Conservation (phyloP, 768 basidiomycete species). For the Tubosaeta sp. region DNA sequence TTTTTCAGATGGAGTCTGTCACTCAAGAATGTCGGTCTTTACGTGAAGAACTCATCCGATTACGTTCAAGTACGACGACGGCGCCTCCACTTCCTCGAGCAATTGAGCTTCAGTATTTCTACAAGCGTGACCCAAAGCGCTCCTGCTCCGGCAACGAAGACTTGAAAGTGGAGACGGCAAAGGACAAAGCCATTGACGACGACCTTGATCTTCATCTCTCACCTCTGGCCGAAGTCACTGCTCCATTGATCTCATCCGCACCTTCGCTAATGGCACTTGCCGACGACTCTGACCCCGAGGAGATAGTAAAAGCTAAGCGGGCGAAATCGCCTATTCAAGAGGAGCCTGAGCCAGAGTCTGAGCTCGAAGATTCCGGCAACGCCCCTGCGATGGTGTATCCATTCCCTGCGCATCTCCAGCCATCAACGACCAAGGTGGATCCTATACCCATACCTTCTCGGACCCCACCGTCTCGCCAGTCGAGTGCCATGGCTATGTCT, state of each 20-base stretch:
- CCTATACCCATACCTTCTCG: conserved; percentile 32
- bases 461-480: conserved; percentile 24
- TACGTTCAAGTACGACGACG: conserved; percentile 11
- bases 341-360: conserved; percentile 23
- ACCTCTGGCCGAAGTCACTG: conserved; percentile 25
- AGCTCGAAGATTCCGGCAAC: conserved; percentile 18
- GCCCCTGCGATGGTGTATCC: conserved; percentile 11
- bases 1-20: conserved; percentile 20
- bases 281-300: conserved; percentile 29
- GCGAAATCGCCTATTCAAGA: conserved; percentile 20
- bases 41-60: conserved; percentile 26
- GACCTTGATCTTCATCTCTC: conserved; percentile 29
- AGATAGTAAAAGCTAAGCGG: conserved; percentile 18
- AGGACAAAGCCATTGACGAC: conserved; percentile 25
- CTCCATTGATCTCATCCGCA: conserved; percentile 25
- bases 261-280: conserved; percentile 28
- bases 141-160: conserved; percentile 17
- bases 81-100: conserved; percentile 11
- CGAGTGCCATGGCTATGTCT: conserved; percentile 27
- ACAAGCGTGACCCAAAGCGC: conserved; percentile 20
- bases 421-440: conserved; percentile 12
- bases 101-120: conserved; percentile 22
- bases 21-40: conserved; percentile 25
- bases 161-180: conserved; percentile 10
- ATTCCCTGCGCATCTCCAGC: conserved; percentile 28